A percentile compares a stretch with the other conserved stretches of the same genome.
These are phyloP conservation scores for Clathrospora elynae DNA, from an alignment of 2,329 filamentous ascomycete genomes.

Conservation along the genomic window DNA sequence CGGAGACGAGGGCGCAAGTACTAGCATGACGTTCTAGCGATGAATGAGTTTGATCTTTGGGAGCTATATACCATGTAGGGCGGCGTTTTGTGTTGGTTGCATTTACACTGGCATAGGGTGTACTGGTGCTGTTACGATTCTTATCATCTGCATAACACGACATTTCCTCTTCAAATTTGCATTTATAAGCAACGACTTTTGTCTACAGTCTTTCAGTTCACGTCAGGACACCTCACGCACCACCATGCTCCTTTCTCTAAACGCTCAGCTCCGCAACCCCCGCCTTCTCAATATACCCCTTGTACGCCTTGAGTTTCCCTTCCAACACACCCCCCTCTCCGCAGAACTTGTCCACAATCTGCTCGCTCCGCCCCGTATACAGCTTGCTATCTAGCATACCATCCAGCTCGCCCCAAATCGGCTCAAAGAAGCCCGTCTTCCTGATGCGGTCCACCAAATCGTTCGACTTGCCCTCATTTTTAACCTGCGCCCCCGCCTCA, in stretches of 20 bases:
- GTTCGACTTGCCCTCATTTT: constrained; percentile 74
- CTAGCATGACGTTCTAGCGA: no score
- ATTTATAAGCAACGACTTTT: no score
- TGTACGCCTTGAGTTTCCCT: constrained; percentile 57
- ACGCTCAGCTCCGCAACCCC: constrained; percentile 43
- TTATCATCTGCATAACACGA: no score
- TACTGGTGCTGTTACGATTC: no score
- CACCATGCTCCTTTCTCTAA: no score
- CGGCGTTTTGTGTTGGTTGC: no score
- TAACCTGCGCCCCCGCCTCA: constrained; percentile 72
- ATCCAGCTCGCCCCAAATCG: constrained; percentile 72
- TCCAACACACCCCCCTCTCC: constrained; percentile 23
- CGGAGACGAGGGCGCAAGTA: constrained; percentile 35
- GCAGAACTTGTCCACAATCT: constrained; percentile 35
- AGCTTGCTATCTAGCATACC: constrained; percentile 67
- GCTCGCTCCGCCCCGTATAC: constrained; percentile 60
- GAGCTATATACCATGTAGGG: no score
- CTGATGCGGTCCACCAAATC: constrained; percentile 82
- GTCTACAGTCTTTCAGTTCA: no score
- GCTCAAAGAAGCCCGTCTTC: constrained; percentile 71
- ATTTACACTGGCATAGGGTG: no score
- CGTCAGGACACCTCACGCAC: no score
- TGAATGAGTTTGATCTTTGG: no score
- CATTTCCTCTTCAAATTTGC: no score
- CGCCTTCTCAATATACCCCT: constrained; percentile 50